These are phyloP conservation scores for Nannochloropsis granulata DNA, from an alignment of 108 stramenopile species.

Conservation along the genomic window DNA sequence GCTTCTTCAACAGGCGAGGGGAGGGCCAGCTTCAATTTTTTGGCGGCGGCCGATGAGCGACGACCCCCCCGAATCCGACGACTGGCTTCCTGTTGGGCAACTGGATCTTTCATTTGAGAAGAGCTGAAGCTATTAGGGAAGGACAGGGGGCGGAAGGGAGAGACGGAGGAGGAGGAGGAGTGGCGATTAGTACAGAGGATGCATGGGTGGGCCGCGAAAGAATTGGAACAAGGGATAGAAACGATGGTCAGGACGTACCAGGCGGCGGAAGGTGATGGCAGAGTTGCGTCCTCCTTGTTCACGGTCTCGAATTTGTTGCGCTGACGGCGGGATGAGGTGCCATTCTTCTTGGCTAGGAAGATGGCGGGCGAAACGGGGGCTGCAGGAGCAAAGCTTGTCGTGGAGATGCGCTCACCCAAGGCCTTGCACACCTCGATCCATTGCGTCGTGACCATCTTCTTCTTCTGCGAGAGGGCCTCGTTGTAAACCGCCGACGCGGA, in stretches of 20 bases:
- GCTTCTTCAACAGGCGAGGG: too few relatives aligned
- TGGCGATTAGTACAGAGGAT: too few relatives aligned
- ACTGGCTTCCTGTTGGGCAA: background rate
- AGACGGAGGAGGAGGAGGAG: too few relatives aligned
- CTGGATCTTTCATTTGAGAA: background rate
- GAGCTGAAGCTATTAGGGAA: background rate
- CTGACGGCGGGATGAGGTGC: background rate
- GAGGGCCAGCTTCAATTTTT: background rate
- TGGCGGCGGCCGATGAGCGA: background rate
- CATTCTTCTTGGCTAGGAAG: background rate
- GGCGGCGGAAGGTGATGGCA: background rate
- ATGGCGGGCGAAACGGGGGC: background rate
- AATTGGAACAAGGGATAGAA: too few relatives aligned
- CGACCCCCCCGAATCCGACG: background rate
- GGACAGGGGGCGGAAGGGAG: too few relatives aligned
- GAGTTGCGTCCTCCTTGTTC: background rate
- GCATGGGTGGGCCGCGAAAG: too few relatives aligned
- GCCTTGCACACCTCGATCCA: background rate
- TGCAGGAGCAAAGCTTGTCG: background rate
- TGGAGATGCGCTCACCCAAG: background rate
- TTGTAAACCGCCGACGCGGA: background rate
- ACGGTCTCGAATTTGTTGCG: background rate
- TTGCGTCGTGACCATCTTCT: background rate
- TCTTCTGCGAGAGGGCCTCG: background rate
- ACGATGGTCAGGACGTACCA: too few relatives aligned